phyloP scores from a whole-genome alignment of 495 filamentous ascomycete genomes.

The Penicillium nucicola region DNA sequence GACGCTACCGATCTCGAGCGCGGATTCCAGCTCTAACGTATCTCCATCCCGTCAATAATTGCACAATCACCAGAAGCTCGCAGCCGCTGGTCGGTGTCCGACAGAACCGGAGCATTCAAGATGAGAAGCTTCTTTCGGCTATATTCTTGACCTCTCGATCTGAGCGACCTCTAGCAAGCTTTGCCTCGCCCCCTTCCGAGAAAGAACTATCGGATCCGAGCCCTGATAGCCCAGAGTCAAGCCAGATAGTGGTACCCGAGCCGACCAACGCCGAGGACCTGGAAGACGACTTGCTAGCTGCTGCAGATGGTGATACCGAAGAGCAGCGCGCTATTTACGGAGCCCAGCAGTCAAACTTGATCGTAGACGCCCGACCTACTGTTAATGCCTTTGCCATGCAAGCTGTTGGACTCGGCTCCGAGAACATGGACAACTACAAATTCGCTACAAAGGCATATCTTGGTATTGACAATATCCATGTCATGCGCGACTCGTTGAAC shows the following conservation, averaged over 20 bases:
- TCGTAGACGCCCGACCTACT: constrained; percentile 93
- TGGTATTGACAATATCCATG: constrained; percentile 99
- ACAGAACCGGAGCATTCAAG: constrained; percentile 88
- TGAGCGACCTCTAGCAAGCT: constrained; percentile 43
- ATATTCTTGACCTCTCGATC: constrained; percentile 79
- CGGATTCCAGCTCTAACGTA: constrained; percentile 89
- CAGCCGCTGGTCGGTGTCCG: constrained; percentile 88
- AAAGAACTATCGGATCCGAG: constrained; percentile 56
- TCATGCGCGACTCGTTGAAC: constrained; percentile 89
- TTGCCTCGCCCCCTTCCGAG: constrained; percentile 41
- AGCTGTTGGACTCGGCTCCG: constrained; percentile 86
- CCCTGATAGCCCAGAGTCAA: constrained; percentile 47
- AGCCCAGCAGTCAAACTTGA: constrained; percentile 90
- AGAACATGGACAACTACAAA: constrained; percentile 97
- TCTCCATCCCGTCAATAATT: constrained; percentile 93
- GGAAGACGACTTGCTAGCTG: constrained; percentile 69
- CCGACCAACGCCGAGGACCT: constrained; percentile 59
- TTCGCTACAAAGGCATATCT: constrained; percentile 89
- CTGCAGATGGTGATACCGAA: constrained; percentile 35
- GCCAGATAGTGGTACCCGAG: constrained; percentile 37
- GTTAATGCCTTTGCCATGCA: constrained; percentile 98
- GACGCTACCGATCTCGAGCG: constrained; percentile 78
- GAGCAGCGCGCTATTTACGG: constrained; percentile 70
- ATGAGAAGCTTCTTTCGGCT: constrained; percentile 87
- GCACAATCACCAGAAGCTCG: constrained; percentile 91